phyloP scores from a whole-genome alignment of 176 grass and related monocot genomes.

The Juncus effusus region DNA sequence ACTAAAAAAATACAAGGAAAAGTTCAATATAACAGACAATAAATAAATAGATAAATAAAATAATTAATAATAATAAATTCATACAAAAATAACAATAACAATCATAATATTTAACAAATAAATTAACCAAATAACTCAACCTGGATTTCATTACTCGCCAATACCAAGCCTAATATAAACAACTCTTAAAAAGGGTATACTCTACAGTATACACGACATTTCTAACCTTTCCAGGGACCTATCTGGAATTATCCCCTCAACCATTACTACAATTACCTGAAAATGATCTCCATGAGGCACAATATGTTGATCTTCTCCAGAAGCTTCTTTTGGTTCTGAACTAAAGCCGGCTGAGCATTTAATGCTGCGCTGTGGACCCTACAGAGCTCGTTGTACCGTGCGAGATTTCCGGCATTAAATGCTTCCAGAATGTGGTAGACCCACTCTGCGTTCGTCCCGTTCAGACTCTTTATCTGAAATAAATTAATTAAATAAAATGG shows the following conservation, averaged over 20 bases:
- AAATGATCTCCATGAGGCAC: constrained; percentile 98
- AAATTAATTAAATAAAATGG: not conserved
- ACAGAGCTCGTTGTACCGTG: constrained; percentile 79
- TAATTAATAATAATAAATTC: too few relatives aligned
- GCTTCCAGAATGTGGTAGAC: constrained; percentile 87
- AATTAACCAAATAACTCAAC: too few relatives aligned
- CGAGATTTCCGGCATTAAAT: constrained; percentile 78
- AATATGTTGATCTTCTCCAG: constrained; percentile 97
- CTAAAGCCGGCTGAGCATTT: constrained; percentile 72
- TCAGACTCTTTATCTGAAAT: constrained; percentile 84
- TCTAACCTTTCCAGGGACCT: too few relatives aligned
- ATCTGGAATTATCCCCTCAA: not conserved
- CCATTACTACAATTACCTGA: constrained; percentile 46
- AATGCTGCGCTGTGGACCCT: constrained; percentile 73
- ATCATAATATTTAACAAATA: too few relatives aligned
- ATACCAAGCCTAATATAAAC: too few relatives aligned
- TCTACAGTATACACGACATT: too few relatives aligned
- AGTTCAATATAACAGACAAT: not conserved
- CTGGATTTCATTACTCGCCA: too few relatives aligned
- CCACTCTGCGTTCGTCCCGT: constrained; percentile 86
- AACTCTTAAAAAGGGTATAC: too few relatives aligned
- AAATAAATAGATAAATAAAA: too few relatives aligned
- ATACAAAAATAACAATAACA: too few relatives aligned
- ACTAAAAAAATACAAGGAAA: not conserved
- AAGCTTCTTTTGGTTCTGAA: constrained; percentile 69